Evolutionary conservation across 2,329 filamentous ascomycete species (phyloP).

Genomic region (Pseudogymnoascus sp.): DNA sequence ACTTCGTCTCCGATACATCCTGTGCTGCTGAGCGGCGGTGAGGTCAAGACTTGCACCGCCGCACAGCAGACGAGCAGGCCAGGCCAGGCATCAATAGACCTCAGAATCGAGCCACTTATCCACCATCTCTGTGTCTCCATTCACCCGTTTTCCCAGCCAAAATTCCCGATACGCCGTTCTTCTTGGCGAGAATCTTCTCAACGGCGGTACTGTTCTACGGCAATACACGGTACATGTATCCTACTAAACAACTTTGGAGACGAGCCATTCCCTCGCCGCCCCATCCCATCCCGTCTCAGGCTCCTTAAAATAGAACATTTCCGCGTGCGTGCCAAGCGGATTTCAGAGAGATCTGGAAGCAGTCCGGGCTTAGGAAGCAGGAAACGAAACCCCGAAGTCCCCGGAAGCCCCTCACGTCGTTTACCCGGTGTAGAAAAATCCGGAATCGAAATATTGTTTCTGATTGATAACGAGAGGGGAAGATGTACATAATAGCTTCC

Average conservation of each 20-base stretch:
- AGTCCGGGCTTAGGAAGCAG: background rate
- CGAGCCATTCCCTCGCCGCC: background rate
- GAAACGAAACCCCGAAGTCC: background rate
- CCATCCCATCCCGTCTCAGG: background rate
- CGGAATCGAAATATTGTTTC: background rate
- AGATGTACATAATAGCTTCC: constrained; percentile 6
- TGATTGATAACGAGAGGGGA: background rate
- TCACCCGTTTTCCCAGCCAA: background rate
- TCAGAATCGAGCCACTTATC: background rate
- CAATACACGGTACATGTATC: background rate
- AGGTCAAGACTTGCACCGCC: background rate
- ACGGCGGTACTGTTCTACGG: background rate
- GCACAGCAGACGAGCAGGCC: background rate
- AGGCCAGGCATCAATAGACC: background rate
- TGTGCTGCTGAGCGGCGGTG: background rate
- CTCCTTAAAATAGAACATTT: background rate
- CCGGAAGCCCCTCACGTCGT: background rate
- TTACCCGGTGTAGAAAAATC: background rate
- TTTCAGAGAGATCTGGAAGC: background rate
- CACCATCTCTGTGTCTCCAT: background rate
- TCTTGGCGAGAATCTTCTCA: background rate
- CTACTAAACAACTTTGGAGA: background rate
- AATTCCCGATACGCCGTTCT: background rate
- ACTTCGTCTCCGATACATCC: background rate
- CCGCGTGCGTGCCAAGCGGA: background rate